phyloP scores from a whole-genome alignment of 192 early-diverging fungal species.

The Coemansia sp. region DNA sequence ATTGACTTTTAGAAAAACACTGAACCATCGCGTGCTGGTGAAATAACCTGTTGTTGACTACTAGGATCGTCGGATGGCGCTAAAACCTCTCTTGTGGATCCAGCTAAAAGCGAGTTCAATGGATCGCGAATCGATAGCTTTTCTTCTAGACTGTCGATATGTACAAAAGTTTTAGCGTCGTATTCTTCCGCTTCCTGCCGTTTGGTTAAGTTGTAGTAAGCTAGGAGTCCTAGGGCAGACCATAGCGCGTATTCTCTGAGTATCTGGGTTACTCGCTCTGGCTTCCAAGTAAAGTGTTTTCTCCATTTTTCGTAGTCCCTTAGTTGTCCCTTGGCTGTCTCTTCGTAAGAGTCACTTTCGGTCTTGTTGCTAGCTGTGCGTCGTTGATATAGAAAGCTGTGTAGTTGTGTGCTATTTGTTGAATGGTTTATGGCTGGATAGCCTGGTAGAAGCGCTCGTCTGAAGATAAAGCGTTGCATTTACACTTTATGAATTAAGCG shows the following conservation, averaged over 20 bases:
- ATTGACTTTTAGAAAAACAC: background rate
- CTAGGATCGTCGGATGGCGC: background rate
- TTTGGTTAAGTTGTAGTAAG: constrained; percentile 40
- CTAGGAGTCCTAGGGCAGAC: constrained; percentile 36
- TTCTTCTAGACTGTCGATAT: constrained; percentile 35
- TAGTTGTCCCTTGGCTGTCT: constrained; percentile 37
- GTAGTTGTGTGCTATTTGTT: background rate
- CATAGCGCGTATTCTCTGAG: constrained; percentile 44
- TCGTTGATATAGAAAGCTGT: background rate
- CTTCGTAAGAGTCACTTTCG: constrained; percentile 19
- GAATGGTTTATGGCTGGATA: background rate
- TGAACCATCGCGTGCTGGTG: background rate
- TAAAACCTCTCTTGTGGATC: constrained; percentile 11
- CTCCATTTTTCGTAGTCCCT: constrained; percentile 46
- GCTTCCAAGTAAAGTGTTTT: constrained; percentile 44
- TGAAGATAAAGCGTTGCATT: background rate
- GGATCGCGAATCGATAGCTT: constrained; percentile 31
- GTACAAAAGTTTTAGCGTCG: constrained; percentile 38
- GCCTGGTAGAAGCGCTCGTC: background rate
- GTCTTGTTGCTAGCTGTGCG: background rate
- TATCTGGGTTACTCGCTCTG: constrained; percentile 8
- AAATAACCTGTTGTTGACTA: background rate
- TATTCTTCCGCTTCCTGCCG: constrained; percentile 32
- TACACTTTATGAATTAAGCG: background rate
- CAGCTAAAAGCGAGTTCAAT: constrained; percentile 19